Base-by-base conservation (phyloP, 2,329 filamentous ascomycete species). In the Sporothrix brunneoviolacea region DNA sequence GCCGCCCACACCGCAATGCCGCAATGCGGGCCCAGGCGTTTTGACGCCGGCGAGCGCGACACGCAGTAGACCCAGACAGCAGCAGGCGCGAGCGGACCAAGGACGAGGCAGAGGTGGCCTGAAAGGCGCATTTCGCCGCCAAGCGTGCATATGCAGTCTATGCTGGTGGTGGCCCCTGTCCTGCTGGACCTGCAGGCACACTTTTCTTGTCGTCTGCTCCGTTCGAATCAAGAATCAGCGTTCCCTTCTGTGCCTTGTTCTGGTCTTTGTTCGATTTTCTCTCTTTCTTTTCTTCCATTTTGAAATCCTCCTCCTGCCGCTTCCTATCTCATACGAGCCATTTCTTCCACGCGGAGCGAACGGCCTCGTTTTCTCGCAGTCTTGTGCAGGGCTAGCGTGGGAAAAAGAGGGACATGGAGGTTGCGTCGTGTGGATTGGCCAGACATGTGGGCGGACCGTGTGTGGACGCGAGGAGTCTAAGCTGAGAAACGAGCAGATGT, bases 151-250 rank as follows among this genome's bases (percentile, higher is more conserved):
- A 48, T 47, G 47, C 42, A 35, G 22, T 30, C 24, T 43, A 30
- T 19, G 47, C 32, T 18, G 30, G 18, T 12, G 21, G 24, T 35
- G 19, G 28, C 41, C 51, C 51, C 42, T 48, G 52, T 43, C 48
- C 43, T 38, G 48, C 52, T 53, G 51, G 51, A 51, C 48, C 43
- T 44, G 51, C 46, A 50, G 41, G 39, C 24, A 43, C 47, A 32
- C 30, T 49, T 38, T 28, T 41, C 30, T 28, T 40, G 22, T 30
- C 33, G 42, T 44, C n/a, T 48, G 35, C 44, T 40, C 36, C 36
- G 45, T 40, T 18, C 45, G 35, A 47, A 47, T 47, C 44, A 47
- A 9, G 28, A 12, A 16, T 8, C 43, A 16, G 10, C 10, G 5
- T 41, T 18, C 15, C 19, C 30, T 18, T 30, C 15, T 19, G 10